Evolutionary conservation across 2,329 filamentous ascomycete species (phyloP).

Genomic region (Grosmannia clavigera): DNA sequence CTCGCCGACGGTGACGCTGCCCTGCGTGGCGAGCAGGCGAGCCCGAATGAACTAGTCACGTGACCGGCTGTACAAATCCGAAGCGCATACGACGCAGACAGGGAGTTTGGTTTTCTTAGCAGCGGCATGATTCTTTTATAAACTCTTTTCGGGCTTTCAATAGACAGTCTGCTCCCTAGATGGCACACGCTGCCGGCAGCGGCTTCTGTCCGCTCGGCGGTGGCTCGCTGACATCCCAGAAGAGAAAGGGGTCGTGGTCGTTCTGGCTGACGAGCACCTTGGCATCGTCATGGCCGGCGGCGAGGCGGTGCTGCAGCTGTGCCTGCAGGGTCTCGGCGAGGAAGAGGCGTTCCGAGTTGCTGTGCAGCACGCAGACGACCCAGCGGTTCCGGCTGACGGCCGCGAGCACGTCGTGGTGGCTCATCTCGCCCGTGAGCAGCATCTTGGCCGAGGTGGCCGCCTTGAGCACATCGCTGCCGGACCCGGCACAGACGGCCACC

Average conservation of each 20-base stretch:
- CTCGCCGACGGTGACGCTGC: slow-evolving; percentile 43
- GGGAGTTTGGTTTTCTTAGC: too few relatives aligned
- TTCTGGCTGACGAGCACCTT: slow-evolving; percentile 62
- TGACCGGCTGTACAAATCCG: too few relatives aligned
- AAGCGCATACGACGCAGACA: too few relatives aligned
- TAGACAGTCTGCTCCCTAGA: neutral
- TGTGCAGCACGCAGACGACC: slow-evolving; percentile 81
- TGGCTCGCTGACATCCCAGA: slow-evolving; percentile 39
- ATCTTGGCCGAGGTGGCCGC: slow-evolving; percentile 56
- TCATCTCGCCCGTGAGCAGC: slow-evolving; percentile 84
- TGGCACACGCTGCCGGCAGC: neutral
- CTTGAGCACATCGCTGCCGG: slow-evolving; percentile 65
- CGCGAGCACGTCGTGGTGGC: slow-evolving; percentile 80
- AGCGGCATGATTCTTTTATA: too few relatives aligned
- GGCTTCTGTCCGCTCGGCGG: neutral
- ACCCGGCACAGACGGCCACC: slow-evolving; percentile 83
- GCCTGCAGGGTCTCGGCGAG: slow-evolving; percentile 57
- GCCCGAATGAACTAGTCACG: too few relatives aligned
- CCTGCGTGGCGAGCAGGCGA: slow-evolving; percentile 17
- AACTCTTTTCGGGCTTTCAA: too few relatives aligned
- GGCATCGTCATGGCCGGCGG: slow-evolving; percentile 34
- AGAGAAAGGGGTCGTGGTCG: slow-evolving; percentile 81
- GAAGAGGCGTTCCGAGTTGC: slow-evolving; percentile 82
- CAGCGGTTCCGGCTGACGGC: slow-evolving; percentile 74
- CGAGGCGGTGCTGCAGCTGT: slow-evolving; percentile 49